Evolutionary conservation across 352 stramenopile species (phyloP), one percentile per base, ranked within the genome.

Genomic region (Globisporangium cederbergense): DNA sequence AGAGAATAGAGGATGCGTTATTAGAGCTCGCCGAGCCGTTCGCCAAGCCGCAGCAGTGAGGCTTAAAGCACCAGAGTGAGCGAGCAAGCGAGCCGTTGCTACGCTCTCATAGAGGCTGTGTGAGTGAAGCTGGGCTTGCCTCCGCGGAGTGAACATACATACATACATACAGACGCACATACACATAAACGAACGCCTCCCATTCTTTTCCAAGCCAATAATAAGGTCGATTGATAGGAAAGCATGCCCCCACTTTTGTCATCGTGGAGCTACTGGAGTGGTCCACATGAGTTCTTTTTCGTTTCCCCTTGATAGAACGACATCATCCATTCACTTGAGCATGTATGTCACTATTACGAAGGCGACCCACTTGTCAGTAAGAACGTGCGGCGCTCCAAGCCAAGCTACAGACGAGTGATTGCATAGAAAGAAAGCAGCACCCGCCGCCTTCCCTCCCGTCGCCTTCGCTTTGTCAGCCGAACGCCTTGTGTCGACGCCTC

Each of bases 1-100:
- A 78, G 58, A 81, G 88, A 81, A 89, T 96, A 78, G 88, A 96
- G 60, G 65, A 86, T 16, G 78, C 83, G 59, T 74, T 95, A 60
- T 68, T 92, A 28, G 72, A 81, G 38, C 78, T 91, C 58, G 81
- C 78, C 52, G 66, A 78, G 52, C 54, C 62, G 8, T 63, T 62
- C 45, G 10, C 51, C 1, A 32, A 38, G 36, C 36, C 55, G 43
- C 32, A 43, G 34, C 25, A 62, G 43, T 42, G 34, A 34, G 40
- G 53, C n/a, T 8, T 47, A 16, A 28, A 11, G 18, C 30, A 46
- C 5, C 28, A 46, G 11, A 45, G 22, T 14, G 40, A 64, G 53
- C 6, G 16, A 58, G 30, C 16, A 11, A 36, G 25, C 25, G 25
- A 28, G 47, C 47, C 2, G 20, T 28, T 8, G 28, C 43, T 28